phyloP scores from a whole-genome alignment of 352 stramenopile species.

The Phytophthora multivora region DNA sequence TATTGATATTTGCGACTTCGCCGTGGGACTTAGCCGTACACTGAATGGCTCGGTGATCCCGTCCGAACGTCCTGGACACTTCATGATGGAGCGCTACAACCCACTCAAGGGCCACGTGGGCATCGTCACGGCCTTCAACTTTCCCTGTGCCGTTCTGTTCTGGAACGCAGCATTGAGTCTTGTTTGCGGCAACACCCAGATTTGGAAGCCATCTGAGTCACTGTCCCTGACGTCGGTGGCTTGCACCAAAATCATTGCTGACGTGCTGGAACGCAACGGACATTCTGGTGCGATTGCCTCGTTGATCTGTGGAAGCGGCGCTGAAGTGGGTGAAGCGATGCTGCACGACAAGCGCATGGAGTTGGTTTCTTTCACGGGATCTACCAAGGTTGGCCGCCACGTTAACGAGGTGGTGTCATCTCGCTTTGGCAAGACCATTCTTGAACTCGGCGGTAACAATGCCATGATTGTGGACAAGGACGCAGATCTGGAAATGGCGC shows the following conservation, averaged over 20 bases:
- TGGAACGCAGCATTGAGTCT: conserved; percentile 93
- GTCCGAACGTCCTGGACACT: conserved; percentile 90
- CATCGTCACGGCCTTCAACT: conserved; percentile 96
- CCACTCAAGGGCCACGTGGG: conserved; percentile 92
- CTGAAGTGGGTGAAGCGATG: conserved; percentile 87
- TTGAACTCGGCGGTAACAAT: conserved; percentile 94
- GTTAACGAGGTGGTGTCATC: conserved; percentile 89
- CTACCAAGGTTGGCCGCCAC: conserved; percentile 85
- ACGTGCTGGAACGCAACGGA: conserved; percentile 88
- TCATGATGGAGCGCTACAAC: conserved; percentile 95
- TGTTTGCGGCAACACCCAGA: conserved; percentile 91
- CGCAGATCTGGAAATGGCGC: conserved; percentile 90
- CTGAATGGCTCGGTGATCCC: conserved; percentile 91
- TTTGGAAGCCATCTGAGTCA: conserved; percentile 93
- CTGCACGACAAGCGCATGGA: conserved; percentile 88
- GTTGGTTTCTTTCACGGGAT: conserved; percentile 92
- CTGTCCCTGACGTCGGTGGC: conserved; percentile 90
- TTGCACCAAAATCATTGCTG: conserved; percentile 90
- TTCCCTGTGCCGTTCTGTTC: conserved; percentile 89
- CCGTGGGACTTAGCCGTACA: conserved; percentile 88
- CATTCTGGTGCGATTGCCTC: conserved; percentile 85
- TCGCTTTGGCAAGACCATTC: conserved; percentile 91
- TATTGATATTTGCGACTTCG: conserved; percentile 95
- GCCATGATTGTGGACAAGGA: conserved; percentile 94
- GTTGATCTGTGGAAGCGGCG: conserved; percentile 80